phyloP scores from a whole-genome alignment of 352 stramenopile genomes.

The Phytophthora syringae region DNA sequence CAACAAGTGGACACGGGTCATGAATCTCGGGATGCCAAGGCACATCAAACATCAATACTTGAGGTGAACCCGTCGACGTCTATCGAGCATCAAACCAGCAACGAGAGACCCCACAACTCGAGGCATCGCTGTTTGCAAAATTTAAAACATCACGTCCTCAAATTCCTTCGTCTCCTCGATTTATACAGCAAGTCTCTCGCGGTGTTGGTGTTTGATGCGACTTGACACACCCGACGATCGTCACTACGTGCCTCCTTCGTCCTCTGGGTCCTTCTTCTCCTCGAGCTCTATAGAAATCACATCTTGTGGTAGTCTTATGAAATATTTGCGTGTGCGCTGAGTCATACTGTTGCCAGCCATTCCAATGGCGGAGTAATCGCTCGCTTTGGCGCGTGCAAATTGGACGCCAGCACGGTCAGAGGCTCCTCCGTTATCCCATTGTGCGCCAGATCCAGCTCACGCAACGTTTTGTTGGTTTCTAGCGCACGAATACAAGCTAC shows the following conservation, averaged over 20 bases:
- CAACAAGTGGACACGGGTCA: too few species aligned
- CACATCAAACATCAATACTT: too few species aligned
- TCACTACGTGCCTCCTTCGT: conserved; percentile 4
- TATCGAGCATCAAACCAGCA: too few species aligned
- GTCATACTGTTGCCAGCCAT: conserved; percentile 77
- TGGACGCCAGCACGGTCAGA: conserved; percentile 50
- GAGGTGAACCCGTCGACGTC: too few species aligned
- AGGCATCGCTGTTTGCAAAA: too few species aligned
- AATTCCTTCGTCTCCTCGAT: too few species aligned
- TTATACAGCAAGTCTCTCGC: too few species aligned
- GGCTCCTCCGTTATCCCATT: conserved; percentile 83
- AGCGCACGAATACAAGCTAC: conserved; percentile 67
- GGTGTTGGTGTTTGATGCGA: too few species aligned
- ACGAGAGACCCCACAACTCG: too few species aligned
- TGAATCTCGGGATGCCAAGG: too few species aligned
- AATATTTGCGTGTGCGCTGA: conserved; percentile 44
- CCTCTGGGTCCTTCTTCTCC: conserved; percentile 33
- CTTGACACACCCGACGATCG: not conserved
- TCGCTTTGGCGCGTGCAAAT: conserved; percentile 34
- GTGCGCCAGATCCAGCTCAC: conserved; percentile 74
- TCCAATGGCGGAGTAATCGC: conserved; percentile 36
- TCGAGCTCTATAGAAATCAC: conserved; percentile 56
- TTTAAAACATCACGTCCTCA: too few species aligned
- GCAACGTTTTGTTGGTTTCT: conserved; percentile 57
- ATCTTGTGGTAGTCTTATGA: conserved; percentile 35